Evolutionary conservation across 805 yeast species (phyloP), one percentile per base, ranked within the genome.

Genomic region (Saturnispora besseyi): DNA sequence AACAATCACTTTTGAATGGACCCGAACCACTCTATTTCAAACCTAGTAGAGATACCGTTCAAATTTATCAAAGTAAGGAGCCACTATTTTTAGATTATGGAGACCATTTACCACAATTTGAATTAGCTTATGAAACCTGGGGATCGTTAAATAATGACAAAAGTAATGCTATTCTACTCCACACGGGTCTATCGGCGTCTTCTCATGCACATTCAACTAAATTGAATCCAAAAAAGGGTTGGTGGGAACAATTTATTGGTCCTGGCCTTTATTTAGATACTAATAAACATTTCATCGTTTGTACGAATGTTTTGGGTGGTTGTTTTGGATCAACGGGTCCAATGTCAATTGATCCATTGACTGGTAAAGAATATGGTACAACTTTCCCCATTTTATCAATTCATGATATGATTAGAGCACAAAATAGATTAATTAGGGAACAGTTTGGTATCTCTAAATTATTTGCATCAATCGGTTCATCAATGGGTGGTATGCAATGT

Each of bases 401-500:
- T 29, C 84, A 83, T 58, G 97, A 90, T 64, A 89, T 90, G 95
- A 87, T 87, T 2, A 71, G 96, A 48, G 96, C 95, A 0, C 97
- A 90, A 68, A 75, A 86, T 51, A 72, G 84, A 46, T 67, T 90
- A 41, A 71, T 90, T 18, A 69, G 66, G 28, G 76, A 81, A 43
- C 79, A 76, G 43, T 78, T 89, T 51, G 81, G 82, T 1, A 83
- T 84, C 30, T 44, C 58, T 1, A 83, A 78, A 62, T 67, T 90
- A 26, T 78, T 79, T 64, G 96, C 96, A 2, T 77, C 87, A 1
- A 79, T 90, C 7, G 97, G 97, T 5, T 82, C 95, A 2, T 87
- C 96, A 0, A 87, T 90, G 95, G 97, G 97, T n/a, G 97, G 96
- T n/a, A 88, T 90, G 96, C 96, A 89, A 68, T 82, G 91, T 8